Conservation (phyloP, 352 stramenopile genomes). For the Globisporangium splendens region DNA sequence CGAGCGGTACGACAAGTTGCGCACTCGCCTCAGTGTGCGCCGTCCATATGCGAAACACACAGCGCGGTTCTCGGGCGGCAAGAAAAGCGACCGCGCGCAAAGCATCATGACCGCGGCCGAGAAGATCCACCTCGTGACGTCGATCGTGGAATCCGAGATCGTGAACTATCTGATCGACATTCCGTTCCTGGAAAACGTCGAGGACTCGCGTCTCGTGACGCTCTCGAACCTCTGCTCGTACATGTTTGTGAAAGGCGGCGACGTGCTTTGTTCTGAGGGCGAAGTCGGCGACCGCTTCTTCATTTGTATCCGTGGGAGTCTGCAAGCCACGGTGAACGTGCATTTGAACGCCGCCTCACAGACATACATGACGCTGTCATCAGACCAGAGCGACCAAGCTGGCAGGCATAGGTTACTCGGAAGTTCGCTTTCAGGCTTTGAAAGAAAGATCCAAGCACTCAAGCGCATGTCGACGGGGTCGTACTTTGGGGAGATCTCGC, state of each 20-base stretch:
- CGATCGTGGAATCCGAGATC: slow-evolving; percentile 66
- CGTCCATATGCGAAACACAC: slow-evolving; percentile 38
- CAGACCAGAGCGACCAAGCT: neutral
- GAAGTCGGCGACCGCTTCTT: slow-evolving; percentile 67
- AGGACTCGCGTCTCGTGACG: slow-evolving; percentile 50
- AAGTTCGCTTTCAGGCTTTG: slow-evolving; percentile 9
- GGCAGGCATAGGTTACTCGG: neutral
- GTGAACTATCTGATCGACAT: slow-evolving; percentile 65
- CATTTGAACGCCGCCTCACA: slow-evolving; percentile 22
- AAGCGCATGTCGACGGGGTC: slow-evolving; percentile 48
- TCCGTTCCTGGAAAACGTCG: slow-evolving; percentile 60
- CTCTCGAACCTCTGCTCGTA: slow-evolving; percentile 71
- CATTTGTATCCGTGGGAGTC: slow-evolving; percentile 57
- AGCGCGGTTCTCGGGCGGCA: slow-evolving; percentile 42
- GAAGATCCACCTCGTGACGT: slow-evolving; percentile 59
- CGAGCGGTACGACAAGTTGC: slow-evolving; percentile 46
- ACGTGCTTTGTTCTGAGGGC: slow-evolving; percentile 50
- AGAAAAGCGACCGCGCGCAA: slow-evolving; percentile 1
- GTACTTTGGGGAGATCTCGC: slow-evolving; percentile 76
- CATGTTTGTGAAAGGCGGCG: slow-evolving; percentile 42
- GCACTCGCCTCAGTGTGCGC: slow-evolving; percentile 19
- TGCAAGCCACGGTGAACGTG: slow-evolving; percentile 46
- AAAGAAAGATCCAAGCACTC: slow-evolving; percentile 43
- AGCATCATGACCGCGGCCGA: slow-evolving; percentile 42
- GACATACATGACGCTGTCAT: slow-evolving; percentile 21